Evolutionary conservation across 257 asterid species (phyloP), one percentile per base, ranked within the genome.

Genomic region (Ilex asprella): DNA sequence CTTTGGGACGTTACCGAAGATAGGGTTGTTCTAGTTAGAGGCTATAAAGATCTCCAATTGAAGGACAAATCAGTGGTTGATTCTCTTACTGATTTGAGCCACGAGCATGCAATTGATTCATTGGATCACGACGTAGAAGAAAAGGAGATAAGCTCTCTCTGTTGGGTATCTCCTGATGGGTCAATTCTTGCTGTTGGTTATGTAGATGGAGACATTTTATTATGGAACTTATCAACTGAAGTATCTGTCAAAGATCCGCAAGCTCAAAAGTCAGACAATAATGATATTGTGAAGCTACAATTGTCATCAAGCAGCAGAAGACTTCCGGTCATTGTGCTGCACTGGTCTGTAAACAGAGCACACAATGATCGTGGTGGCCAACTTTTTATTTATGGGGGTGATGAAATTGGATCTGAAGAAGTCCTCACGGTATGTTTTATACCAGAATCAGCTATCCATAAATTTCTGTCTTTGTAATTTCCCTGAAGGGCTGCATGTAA

Each of bases 131-230:
- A 84, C 67, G 87, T 80, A 69, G 73, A 59, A 61, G 96, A 84
- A 41, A 93, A 93, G 72, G 99, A 89, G 76, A 89, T 93, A 79
- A 82, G 94, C 75, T 83, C 97, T 76, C 84, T 93, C 58, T 93
- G 99, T 84, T 93, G 99, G 97, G 92, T 74, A 53, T 85, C 99
- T 44, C 66, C 83, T 59, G 97, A 93, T 78, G 97, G 95, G 52
- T 85, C 97, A 69, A 73, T 82, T 68, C 78, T 89, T 77, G 97
- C 99, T 55, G 96, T 93, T 68, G 99, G 99, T 44, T 89, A 93
- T 65, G 88, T 93, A 63, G 99, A 93, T 69, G 99, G 99, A 63
- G 97, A 93, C 82, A 82, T 93, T 76, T 75, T 93, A 58, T 78
- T 93, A 5, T 93, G 99, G 97, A 70, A 93, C 76, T 78, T 89